A percentile compares a stretch with the other conserved stretches of the same genome.
Conservation (phyloP, 768 basidiomycete genomes). For the Epithele typhae region DNA sequence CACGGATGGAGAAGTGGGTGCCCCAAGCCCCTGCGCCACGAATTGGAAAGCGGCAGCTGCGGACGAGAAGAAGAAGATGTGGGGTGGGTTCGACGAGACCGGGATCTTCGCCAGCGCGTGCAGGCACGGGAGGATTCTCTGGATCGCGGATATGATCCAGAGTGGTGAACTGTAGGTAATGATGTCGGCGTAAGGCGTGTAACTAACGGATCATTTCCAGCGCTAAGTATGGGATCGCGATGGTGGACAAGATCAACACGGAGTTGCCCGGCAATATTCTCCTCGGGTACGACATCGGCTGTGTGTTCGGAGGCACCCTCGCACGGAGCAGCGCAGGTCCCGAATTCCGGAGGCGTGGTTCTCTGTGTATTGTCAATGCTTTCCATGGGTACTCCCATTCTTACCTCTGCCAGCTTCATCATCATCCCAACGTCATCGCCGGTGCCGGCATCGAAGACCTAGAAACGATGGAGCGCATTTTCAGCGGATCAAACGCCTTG, state of each 20-base stretch:
- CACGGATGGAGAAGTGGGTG: slow-evolving; percentile 9
- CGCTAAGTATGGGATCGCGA: slow-evolving; percentile 8
- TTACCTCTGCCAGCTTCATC: slow-evolving; percentile 26
- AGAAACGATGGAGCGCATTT: slow-evolving; percentile 15
- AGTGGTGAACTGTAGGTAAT: slow-evolving; percentile 18
- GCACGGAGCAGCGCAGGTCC: slow-evolving; percentile 5
- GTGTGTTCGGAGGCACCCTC: slow-evolving; percentile 11
- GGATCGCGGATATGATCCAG: slow-evolving; percentile 16
- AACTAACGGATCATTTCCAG: not conserved
- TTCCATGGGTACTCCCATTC: slow-evolving; percentile 35
- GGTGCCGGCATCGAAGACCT: slow-evolving; percentile 32
- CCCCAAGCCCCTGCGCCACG: too few relatives aligned
- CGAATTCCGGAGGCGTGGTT: not conserved
- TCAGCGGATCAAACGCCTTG: slow-evolving; percentile 17
- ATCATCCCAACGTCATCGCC: slow-evolving; percentile 28
- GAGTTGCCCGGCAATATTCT: not conserved
- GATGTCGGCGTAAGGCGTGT: not conserved
- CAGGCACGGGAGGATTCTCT: slow-evolving; percentile 17
- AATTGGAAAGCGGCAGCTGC: slow-evolving; percentile 29
- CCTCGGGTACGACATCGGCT: slow-evolving; percentile 18
- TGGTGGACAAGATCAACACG: not conserved
- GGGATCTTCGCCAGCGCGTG: slow-evolving; percentile 31
- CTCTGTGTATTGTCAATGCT: slow-evolving; percentile 18
- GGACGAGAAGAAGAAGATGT: slow-evolving; percentile 29
- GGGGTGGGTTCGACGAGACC: slow-evolving; percentile 33